Evolutionary conservation across 2,329 filamentous ascomycete genomes (phyloP).

Genomic region (Drechslera avenae): DNA sequence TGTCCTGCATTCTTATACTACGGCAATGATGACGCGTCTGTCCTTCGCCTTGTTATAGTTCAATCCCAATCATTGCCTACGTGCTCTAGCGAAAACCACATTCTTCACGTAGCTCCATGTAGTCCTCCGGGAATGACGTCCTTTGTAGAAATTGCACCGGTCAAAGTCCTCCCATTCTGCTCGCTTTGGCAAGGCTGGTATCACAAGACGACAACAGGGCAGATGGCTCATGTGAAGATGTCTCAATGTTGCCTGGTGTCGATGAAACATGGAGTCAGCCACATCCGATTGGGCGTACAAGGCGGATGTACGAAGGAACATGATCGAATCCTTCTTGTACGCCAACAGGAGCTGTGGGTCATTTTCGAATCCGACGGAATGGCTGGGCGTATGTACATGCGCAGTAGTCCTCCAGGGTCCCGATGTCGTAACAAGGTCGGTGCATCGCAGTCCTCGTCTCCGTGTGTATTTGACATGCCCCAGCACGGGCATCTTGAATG

Average conservation of each 20-base stretch:
- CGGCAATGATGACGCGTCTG: neutral
- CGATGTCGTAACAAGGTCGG: neutral
- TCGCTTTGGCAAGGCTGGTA: neutral
- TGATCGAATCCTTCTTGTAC: conserved; percentile 1
- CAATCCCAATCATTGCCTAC: no score
- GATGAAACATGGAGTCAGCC: neutral
- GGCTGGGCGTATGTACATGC: neutral
- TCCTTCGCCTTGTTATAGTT: neutral
- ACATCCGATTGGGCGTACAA: conserved; percentile 7
- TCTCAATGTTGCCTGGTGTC: conserved; percentile 3
- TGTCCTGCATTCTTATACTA: neutral
- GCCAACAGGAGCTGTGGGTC: neutral
- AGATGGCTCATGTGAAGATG: neutral
- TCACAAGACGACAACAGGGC: conserved; percentile 3
- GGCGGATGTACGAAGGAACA: neutral
- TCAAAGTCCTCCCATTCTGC: neutral
- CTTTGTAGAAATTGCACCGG: neutral
- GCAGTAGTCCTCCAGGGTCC: conserved; percentile 3
- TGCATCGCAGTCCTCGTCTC: no score
- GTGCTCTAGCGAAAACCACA: no score
- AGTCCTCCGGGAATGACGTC: neutral
- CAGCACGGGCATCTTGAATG: neutral
- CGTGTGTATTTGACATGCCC: no score
- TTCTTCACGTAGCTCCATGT: neutral
- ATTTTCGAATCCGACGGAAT: neutral